A percentile compares a stretch with the other conserved stretches of the same genome.
Conservation (phyloP, 768 basidiomycete genomes). For the Tremella fuciformis region DNA sequence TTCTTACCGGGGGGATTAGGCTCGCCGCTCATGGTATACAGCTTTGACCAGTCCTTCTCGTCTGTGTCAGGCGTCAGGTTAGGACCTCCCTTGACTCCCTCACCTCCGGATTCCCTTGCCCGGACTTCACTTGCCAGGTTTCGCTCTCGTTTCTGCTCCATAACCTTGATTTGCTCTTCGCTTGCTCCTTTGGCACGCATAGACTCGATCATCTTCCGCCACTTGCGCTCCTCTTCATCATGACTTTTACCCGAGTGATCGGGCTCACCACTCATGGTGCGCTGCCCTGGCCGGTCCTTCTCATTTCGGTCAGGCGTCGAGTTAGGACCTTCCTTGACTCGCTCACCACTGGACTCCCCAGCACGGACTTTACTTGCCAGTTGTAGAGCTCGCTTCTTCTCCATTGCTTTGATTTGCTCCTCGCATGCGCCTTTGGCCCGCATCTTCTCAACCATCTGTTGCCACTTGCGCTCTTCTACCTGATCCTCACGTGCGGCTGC, state of each 20-base stretch:
- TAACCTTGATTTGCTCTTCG: not conserved
- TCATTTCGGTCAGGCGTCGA: not conserved
- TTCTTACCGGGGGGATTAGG: too few species aligned
- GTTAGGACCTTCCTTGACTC: too few species aligned
- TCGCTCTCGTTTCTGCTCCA: not conserved
- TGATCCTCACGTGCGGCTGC: not conserved
- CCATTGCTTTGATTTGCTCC: not conserved
- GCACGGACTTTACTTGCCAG: not conserved
- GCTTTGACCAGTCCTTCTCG: too few species aligned
- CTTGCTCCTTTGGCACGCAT: conserved; percentile 1
- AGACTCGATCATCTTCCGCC: not conserved
- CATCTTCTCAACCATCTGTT: not conserved
- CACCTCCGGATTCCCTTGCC: not conserved
- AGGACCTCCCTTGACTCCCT: too few species aligned
- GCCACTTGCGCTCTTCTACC: conserved; percentile 1
- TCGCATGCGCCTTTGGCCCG: conserved; percentile 6
- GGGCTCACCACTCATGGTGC: too few species aligned
- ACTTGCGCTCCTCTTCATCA: not conserved
- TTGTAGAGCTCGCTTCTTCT: not conserved
- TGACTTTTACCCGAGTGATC: not conserved
- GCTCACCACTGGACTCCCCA: too few species aligned
- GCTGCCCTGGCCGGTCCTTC: not conserved
- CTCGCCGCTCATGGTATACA: too few species aligned
- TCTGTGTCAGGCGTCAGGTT: not conserved
- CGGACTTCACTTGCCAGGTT: not conserved